Evolutionary conservation across 2,329 filamentous ascomycete genomes (phyloP).

Genomic region (Aspergillus sp.): DNA sequence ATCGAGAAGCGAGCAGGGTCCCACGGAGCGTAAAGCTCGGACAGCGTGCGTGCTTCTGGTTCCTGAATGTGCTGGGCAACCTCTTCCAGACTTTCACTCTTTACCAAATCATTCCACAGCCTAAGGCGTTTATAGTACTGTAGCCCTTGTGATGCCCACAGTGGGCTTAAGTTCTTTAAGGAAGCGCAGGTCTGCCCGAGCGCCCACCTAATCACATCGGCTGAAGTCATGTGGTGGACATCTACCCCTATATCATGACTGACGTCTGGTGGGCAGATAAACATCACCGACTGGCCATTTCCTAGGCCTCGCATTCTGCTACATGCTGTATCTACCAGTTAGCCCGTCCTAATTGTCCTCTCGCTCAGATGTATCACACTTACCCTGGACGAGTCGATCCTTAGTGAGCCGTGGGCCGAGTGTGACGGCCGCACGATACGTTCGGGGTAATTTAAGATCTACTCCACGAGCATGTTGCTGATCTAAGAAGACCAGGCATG

Average conservation of each 20-base stretch:
- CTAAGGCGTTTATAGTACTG: slow-evolving; percentile 46
- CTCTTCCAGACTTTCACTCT: slow-evolving; percentile 41
- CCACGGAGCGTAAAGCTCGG: slow-evolving; percentile 37
- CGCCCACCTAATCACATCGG: slow-evolving; percentile 59
- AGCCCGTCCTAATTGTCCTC: too few relatives aligned
- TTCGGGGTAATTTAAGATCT: slow-evolving; percentile 60
- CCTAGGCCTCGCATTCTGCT: slow-evolving; percentile 70
- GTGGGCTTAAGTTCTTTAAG: slow-evolving; percentile 48
- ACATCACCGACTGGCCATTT: slow-evolving; percentile 63
- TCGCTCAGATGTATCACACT: slow-evolving; percentile 10
- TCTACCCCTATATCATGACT: slow-evolving; percentile 47
- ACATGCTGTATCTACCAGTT: slow-evolving; percentile 46
- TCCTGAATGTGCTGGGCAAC: slow-evolving; percentile 55
- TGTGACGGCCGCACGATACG: slow-evolving; percentile 65
- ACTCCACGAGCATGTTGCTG: slow-evolving; percentile 69
- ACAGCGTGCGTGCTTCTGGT: slow-evolving; percentile 49
- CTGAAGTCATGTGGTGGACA: slow-evolving; percentile 49
- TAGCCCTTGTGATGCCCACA: slow-evolving; percentile 63
- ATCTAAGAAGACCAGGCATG: slow-evolving; percentile 67
- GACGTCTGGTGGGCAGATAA: slow-evolving; percentile 59
- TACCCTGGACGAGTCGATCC: slow-evolving; percentile 67
- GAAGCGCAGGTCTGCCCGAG: slow-evolving; percentile 58
- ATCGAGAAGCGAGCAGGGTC: neutral
- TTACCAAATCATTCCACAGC: slow-evolving; percentile 31
- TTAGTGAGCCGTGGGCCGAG: slow-evolving; percentile 65